Base-by-base conservation (phyloP, 495 filamentous ascomycete species). In the Lophiostoma macrostomum region DNA sequence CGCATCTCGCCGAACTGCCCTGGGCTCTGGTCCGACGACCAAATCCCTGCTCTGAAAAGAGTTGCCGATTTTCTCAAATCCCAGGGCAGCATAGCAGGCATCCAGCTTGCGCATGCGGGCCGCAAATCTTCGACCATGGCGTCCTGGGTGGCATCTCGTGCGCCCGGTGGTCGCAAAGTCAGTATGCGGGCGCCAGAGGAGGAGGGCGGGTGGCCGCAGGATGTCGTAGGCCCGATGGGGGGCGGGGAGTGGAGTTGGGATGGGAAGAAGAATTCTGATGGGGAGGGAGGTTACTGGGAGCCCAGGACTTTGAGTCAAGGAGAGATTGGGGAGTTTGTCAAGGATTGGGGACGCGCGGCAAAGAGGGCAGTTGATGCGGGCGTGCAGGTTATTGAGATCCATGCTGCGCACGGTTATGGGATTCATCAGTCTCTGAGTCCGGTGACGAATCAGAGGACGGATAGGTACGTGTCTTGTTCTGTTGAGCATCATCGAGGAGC, bases 71-170 rank as follows among this genome's bases (percentile, higher is more conserved):
- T 90, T 57, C 80, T 78, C 2, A 82, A 91, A 67, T 77, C 73
- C 44, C 84, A 87, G 65, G 71, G 72, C 61, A 82, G 84, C 67
- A 82, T 83, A 57, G 80, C 87, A 37, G 86, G 76, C 35, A 82
- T 91, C 52, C 88, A 93, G 70, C 66, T 91, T 5, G 84, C 72
- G 12, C 88, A 93, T 61, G 86, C 87, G 1, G 88, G 88, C 1
- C 72, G 87, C n/a, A 90, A 90, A 61, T 84, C 83, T 0, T 78
- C 73, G 43, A 85, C 78, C 1, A 74, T 86, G 3, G 78, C 87
- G 0, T 85, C 85, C 0, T 89, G 85, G 84, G 52, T 87, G 3
- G 68, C 69, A 53, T 37, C 51, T 32, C 29, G 25, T 5, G 16
- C 2, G n/a, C 11, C 27, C 5, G 10, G 4, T 1, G 71, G 73